Evolutionary conservation across 768 basidiomycete genomes (phyloP).

Genomic region (Rhizopogon vesiculosus): DNA sequence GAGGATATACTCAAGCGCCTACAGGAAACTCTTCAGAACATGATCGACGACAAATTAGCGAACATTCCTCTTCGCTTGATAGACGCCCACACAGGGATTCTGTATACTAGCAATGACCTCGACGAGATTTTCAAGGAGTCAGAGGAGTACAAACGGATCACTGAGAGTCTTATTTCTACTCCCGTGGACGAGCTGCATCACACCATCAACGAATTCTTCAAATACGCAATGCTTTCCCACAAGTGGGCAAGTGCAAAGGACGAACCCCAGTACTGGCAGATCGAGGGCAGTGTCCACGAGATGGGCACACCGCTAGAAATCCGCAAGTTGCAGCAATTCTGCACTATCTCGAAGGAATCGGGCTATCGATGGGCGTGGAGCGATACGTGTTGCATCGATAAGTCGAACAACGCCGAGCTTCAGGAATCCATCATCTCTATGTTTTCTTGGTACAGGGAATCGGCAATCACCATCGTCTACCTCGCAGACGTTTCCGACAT

Average conservation of each 20-base stretch:
- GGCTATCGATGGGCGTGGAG: slow-evolving; percentile 27
- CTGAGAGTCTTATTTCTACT: not conserved
- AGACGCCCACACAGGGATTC: not conserved
- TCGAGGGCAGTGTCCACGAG: slow-evolving; percentile 11
- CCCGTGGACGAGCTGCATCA: not conserved
- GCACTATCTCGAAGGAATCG: slow-evolving; percentile 22
- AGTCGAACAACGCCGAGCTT: slow-evolving; percentile 16
- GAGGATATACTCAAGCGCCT: not conserved
- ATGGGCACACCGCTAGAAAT: not conserved
- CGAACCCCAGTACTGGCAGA: slow-evolving; percentile 2
- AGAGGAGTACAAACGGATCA: not conserved
- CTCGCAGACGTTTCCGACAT: slow-evolving; percentile 23
- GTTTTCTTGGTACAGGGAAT: slow-evolving; percentile 23
- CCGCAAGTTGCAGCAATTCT: slow-evolving; percentile 24
- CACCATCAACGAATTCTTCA: slow-evolving; percentile 6
- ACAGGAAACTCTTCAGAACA: not conserved
- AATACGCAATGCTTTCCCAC: slow-evolving; percentile 6
- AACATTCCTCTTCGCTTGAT: slow-evolving; percentile 1
- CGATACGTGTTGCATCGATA: slow-evolving; percentile 25
- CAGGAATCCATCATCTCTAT: slow-evolving; percentile 26
- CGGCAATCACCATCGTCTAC: slow-evolving; percentile 24
- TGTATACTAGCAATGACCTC: not conserved
- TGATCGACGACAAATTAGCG: not conserved
- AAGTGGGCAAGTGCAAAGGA: slow-evolving; percentile 9
- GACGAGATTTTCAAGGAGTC: not conserved